Evolutionary conservation across 2,329 filamentous ascomycete species (phyloP).

Genomic region (Allantophomopsis cytisporea): DNA sequence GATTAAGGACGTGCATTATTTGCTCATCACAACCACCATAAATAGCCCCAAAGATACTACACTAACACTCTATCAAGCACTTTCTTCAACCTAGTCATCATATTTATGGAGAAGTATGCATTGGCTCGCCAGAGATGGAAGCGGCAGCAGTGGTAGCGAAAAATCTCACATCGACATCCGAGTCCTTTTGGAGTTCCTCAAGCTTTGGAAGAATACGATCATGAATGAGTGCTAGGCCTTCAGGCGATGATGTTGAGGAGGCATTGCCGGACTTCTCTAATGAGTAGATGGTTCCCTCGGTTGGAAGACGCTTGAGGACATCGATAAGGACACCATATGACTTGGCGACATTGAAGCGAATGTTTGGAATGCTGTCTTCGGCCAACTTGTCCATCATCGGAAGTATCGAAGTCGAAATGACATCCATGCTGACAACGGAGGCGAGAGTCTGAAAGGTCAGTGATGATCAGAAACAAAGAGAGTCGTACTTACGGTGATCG

Average conservation of each 20-base stretch:
- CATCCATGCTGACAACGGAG: slow-evolving; percentile 81
- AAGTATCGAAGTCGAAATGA: slow-evolving; percentile 85
- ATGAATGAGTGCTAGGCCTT: slow-evolving; percentile 69
- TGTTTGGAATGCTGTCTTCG: slow-evolving; percentile 92
- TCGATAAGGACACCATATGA: slow-evolving; percentile 85
- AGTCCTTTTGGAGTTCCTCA: slow-evolving; percentile 91
- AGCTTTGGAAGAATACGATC: slow-evolving; percentile 79
- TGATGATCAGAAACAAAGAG: slow-evolving; percentile 8
- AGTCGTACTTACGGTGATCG: slow-evolving; percentile 69
- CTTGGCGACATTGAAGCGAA: slow-evolving; percentile 98
- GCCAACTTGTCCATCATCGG: slow-evolving; percentile 95
- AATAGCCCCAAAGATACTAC: background rate
- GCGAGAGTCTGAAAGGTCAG: slow-evolving; percentile 62
- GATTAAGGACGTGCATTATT: background rate
- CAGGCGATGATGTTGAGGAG: slow-evolving; percentile 46
- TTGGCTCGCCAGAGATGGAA: slow-evolving; percentile 31
- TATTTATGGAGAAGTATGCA: slow-evolving; percentile 29
- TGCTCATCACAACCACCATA: background rate
- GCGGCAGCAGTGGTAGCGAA: slow-evolving; percentile 83
- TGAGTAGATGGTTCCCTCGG: slow-evolving; percentile 73
- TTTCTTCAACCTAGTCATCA: slow-evolving; percentile 8
- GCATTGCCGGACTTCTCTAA: slow-evolving; percentile 64
- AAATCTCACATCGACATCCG: slow-evolving; percentile 95
- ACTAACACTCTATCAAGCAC: slow-evolving; percentile 6
- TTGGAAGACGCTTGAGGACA: slow-evolving; percentile 82